These are phyloP conservation scores for Acacia acuminata DNA, from an alignment of 306 rosid species.

Conservation along the genomic window DNA sequence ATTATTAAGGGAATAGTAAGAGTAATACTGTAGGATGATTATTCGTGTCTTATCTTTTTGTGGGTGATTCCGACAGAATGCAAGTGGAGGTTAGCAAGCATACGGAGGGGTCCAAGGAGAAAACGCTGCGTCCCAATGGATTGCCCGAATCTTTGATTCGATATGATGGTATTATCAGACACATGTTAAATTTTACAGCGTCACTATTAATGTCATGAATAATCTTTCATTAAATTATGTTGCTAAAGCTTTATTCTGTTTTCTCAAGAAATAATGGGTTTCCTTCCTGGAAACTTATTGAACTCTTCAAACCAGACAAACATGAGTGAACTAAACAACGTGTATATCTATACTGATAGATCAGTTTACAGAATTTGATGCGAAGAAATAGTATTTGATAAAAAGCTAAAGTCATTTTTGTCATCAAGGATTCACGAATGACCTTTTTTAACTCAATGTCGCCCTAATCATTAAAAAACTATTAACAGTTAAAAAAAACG, in stretches of 20 bases:
- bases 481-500: too few relatives aligned
- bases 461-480: too few relatives aligned
- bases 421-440: too few relatives aligned
- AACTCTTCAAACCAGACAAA: not conserved
- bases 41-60: not conserved
- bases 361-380: not conserved
- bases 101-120: conserved; percentile 89
- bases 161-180: conserved; percentile 70
- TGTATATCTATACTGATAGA: not conserved
- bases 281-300: not conserved
- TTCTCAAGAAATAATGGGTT: not conserved
- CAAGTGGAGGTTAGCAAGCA: conserved; percentile 99
- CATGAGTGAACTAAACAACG: not conserved
- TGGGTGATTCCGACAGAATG: conserved; percentile 65
- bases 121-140: conserved; percentile 92
- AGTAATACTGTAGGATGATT: conserved; percentile 17
- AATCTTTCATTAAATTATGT: not conserved
- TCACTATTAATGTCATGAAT: not conserved
- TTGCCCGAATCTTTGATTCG: conserved; percentile 91
- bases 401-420: not conserved
- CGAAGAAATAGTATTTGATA: not conserved
- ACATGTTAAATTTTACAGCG: not conserved
- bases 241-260: not conserved
- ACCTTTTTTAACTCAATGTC: too few relatives aligned
- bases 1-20: not conserved